Base-by-base conservation (phyloP, 1,284 basidiomycete species). In the Ganoderma leucocontextum region DNA sequence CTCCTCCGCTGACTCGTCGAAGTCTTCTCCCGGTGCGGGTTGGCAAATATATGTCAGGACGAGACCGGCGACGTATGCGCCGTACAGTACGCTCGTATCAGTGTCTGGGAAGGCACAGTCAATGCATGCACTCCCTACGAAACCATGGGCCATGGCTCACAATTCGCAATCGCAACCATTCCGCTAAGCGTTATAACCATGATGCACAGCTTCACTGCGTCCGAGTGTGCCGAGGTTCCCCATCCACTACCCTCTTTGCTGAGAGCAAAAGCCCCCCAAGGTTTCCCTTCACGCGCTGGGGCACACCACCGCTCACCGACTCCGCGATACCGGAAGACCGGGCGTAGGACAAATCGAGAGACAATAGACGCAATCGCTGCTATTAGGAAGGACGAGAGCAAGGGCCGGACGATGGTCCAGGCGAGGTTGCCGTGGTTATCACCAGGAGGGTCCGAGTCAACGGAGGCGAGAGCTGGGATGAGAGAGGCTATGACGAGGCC, bases 401-500 rank as follows among this genome's bases (percentile, higher is more conserved):
- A 71, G 0, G 84, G 83, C 1, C 80, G 74, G 0, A 81, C 80
- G 52, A 86, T 78, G 0, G 78, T 78, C 81, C 83, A 84, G 0
- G 75, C 70, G 3, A 77, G 72, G n/a, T 59, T 55, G 7, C 72
- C 59, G 7, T 58, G 41, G 6, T 33, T 49, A 13, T 5, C n/a
- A 1, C 38, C 41, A 0, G 68, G 64, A 0, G 65, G 57, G 7
- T 77, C 42, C 2, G 60, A 62, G 29, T 67, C 42, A 1, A 73
- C 13, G 2, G 63, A 36, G 4, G 75, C 80, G 0, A 88, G 75
- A 0, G 80, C 76, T 5, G 78, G 75, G 29, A 88, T 79, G 33
- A 88, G 79, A 33, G 83, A 81, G 10, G 83, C 80, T 39, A 89
- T 80, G 55, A 89, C 82, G 25, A 89, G 82, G 0, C 85, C 87